phyloP scores from a whole-genome alignment of 305 asterid species.

The Solanum hybrid region DNA sequence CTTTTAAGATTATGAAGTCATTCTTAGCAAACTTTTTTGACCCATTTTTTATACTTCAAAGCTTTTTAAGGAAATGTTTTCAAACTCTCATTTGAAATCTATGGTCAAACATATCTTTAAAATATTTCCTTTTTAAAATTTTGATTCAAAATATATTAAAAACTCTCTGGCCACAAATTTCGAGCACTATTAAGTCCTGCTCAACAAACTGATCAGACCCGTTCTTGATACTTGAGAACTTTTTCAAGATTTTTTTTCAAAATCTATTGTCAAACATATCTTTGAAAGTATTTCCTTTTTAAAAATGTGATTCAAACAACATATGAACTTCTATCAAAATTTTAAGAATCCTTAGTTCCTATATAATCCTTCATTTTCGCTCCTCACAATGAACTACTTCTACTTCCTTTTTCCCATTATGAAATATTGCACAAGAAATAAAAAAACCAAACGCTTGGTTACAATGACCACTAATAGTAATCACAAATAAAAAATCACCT shows the following conservation, averaged over 20 bases:
- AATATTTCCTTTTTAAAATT: too few species aligned
- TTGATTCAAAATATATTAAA: background rate
- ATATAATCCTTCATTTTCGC: background rate
- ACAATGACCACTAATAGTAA: background rate
- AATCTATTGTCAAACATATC: background rate
- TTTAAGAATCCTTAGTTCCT: background rate
- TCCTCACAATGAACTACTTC: background rate
- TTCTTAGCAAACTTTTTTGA: too few species aligned
- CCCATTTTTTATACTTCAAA: too few species aligned
- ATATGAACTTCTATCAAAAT: background rate
- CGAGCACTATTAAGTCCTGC: background rate
- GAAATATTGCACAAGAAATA: background rate
- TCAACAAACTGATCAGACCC: background rate
- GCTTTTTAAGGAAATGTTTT: too few species aligned
- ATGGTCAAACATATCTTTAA: too few species aligned
- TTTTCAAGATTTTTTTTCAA: background rate
- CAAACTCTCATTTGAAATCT: too few species aligned
- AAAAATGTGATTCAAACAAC: background rate
- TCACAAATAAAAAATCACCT: background rate
- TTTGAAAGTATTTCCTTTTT: background rate
- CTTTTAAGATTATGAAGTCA: too few species aligned
- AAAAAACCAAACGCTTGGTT: background rate
- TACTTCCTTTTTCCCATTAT: background rate
- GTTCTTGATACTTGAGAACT: background rate
- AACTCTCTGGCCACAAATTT: background rate